Conservation (phyloP, 192 early-diverging fungal species). For the Gonapodya prolifera region DNA sequence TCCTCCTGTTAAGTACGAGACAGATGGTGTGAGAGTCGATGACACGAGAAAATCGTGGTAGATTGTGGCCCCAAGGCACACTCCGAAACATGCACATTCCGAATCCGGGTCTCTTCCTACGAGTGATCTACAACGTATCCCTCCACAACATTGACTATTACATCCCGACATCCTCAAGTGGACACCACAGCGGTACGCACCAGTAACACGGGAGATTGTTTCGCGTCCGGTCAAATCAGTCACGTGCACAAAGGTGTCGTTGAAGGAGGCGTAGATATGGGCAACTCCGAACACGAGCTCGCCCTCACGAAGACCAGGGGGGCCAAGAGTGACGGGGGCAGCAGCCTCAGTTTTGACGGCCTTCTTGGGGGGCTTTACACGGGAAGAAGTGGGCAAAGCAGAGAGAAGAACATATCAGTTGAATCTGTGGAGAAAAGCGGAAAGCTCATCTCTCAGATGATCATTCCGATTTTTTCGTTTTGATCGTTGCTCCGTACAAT, state of each 20-base stretch:
- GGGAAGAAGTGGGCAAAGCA: background rate
- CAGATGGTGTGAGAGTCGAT: too few relatives aligned
- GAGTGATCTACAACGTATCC: background rate
- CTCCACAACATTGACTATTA: too few relatives aligned
- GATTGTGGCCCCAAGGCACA: too few relatives aligned
- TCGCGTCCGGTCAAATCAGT: conserved; percentile 99
- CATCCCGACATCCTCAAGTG: background rate
- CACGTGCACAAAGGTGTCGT: conserved; percentile 99
- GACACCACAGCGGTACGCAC: conserved; percentile 35
- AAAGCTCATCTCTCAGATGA: too few relatives aligned
- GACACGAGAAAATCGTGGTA: too few relatives aligned
- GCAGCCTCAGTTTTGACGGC: conserved; percentile 21
- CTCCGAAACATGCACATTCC: too few relatives aligned
- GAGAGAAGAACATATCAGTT: too few relatives aligned
- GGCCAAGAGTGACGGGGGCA: conserved; percentile 89
- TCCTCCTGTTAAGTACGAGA: conserved; percentile 57
- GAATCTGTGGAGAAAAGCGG: too few relatives aligned
- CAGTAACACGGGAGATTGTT: conserved; percentile 97
- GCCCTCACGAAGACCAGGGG: conserved; percentile 83
- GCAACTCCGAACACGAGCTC: conserved; percentile 99
- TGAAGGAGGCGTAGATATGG: conserved; percentile 98
- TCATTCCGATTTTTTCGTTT: too few relatives aligned
- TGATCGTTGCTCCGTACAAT: too few relatives aligned
- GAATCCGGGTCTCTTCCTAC: too few relatives aligned
- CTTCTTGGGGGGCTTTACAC: conserved; percentile 49